These are phyloP conservation scores for Myriosclerotinia curreyana DNA, from an alignment of 2,329 filamentous ascomycete genomes.

Conservation along the genomic window DNA sequence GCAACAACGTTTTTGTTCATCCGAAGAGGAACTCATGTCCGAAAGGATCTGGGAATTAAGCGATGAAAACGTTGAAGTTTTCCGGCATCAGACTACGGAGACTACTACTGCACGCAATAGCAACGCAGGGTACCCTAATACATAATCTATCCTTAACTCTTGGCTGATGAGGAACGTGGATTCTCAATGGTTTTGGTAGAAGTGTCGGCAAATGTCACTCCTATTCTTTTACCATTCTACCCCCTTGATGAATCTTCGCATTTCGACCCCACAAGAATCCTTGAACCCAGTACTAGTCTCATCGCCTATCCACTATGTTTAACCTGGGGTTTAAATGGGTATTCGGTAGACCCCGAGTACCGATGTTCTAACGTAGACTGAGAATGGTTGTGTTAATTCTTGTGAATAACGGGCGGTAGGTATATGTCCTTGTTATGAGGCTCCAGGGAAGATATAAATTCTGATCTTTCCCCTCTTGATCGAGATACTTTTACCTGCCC, in stretches of 20 bases:
- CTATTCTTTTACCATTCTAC: not conserved
- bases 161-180: not conserved
- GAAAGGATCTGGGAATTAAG: not conserved
- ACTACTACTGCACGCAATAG: not conserved
- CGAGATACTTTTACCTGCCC: not conserved
- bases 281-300: not conserved
- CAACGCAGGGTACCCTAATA: not conserved
- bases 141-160: not conserved
- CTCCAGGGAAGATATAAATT: not conserved
- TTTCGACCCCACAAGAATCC: conserved; percentile 1
- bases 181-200: not conserved
- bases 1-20: not conserved
- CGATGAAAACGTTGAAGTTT: not conserved
- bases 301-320: not conserved
- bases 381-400: not conserved
- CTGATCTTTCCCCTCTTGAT: not conserved
- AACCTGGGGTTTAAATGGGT: not conserved
- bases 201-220: not conserved
- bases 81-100: not conserved
- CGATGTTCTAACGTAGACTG: not conserved
- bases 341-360: not conserved
- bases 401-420: not conserved
- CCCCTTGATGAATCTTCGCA: not conserved
- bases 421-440: not conserved
- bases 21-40: not conserved